Percentiles rank a stretch among this genome's conserved stretches.
Conservation (phyloP, 495 filamentous ascomycete species). For the Penicillium atrosanguineum region DNA sequence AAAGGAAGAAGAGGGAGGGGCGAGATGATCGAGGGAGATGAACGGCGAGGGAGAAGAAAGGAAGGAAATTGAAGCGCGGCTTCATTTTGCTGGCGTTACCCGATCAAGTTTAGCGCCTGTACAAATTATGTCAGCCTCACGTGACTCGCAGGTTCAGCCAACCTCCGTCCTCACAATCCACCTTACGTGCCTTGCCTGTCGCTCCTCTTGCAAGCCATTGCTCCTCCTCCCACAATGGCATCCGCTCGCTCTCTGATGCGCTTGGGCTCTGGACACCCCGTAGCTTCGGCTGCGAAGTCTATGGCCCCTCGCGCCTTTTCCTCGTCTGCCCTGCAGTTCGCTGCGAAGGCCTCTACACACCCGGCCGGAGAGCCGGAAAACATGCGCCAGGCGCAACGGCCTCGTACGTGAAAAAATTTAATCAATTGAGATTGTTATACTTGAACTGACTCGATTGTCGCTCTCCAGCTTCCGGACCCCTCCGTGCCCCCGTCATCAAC, state of each 20-base stretch:
- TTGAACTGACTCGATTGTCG: constrained; percentile 19
- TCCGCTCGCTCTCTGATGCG: constrained; percentile 63
- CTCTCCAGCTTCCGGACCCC: constrained; percentile 53
- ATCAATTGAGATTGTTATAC: constrained; percentile 5
- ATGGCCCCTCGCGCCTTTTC: constrained; percentile 54
- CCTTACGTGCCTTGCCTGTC: constrained; percentile 27
- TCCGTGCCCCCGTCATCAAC: constrained; percentile 81
- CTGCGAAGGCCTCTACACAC: constrained; percentile 50
- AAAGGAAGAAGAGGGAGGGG: constrained; percentile 12
- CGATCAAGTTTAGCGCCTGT: constrained; percentile 16
- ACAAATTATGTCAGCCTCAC: constrained; percentile 29
- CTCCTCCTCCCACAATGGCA: constrained; percentile 39
- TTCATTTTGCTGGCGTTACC: constrained; percentile 43
- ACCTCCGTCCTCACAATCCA: constrained; percentile 35
- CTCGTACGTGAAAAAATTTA: constrained; percentile 46
- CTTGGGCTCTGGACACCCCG: constrained; percentile 59
- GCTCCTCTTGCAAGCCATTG: constrained; percentile 27
- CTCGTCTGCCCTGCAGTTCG: constrained; percentile 52
- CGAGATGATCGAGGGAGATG: constrained; percentile 21
- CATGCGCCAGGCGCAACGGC: constrained; percentile 63
- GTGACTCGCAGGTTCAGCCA: constrained; percentile 28
- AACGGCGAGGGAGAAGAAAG: constrained; percentile 27
- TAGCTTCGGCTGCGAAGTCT: constrained; percentile 57
- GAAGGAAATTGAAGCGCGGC: constrained; percentile 40
- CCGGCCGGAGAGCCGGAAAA: constrained; percentile 53